phyloP scores from a whole-genome alignment of 1,139 yeast genomes.

The Geotrichum carabidarum region DNA sequence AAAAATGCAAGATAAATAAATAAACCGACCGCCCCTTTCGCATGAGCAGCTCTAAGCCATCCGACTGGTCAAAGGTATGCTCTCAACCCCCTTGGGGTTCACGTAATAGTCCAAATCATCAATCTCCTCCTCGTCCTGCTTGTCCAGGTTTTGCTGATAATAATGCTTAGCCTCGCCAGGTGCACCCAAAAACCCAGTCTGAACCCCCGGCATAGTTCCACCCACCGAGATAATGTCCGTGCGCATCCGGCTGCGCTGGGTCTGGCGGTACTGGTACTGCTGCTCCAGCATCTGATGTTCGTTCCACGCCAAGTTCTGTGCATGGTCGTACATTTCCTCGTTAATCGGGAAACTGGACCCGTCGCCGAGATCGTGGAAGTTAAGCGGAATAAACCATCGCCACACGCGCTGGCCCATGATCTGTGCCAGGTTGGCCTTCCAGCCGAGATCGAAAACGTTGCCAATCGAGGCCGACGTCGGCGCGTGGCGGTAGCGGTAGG shows the following conservation, averaged over 20 bases:
- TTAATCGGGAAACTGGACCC: conserved; percentile 18
- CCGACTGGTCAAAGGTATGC: conserved; percentile 6
- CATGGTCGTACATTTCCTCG: conserved; percentile 8
- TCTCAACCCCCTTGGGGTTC: conserved; percentile 7
- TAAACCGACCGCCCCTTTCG: neutral
- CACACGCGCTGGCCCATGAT: conserved; percentile 65
- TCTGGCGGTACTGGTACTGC: conserved; percentile 10
- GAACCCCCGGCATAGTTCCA: neutral
- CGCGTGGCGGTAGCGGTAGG: conserved; percentile 39
- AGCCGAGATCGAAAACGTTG: conserved; percentile 75
- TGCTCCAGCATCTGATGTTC: conserved; percentile 11
- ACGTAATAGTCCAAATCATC: conserved; percentile 8
- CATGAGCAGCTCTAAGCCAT: neutral
- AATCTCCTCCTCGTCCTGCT: neutral
- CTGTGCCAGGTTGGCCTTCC: conserved; percentile 52
- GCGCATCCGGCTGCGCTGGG: conserved; percentile 4
- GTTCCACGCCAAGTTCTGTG: conserved; percentile 2
- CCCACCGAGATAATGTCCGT: neutral
- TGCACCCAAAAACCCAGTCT: conserved; percentile 1
- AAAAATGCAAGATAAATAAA: neutral
- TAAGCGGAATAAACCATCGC: conserved; percentile 71
- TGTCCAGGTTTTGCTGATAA: conserved; percentile 6
- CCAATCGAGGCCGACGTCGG: conserved; percentile 45
- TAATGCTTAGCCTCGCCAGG: neutral
- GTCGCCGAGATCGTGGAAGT: conserved; percentile 3